These are phyloP conservation scores for Ananas comosus DNA, from an alignment of 176 grass and related monocot genomes.

Conservation along the genomic window DNA sequence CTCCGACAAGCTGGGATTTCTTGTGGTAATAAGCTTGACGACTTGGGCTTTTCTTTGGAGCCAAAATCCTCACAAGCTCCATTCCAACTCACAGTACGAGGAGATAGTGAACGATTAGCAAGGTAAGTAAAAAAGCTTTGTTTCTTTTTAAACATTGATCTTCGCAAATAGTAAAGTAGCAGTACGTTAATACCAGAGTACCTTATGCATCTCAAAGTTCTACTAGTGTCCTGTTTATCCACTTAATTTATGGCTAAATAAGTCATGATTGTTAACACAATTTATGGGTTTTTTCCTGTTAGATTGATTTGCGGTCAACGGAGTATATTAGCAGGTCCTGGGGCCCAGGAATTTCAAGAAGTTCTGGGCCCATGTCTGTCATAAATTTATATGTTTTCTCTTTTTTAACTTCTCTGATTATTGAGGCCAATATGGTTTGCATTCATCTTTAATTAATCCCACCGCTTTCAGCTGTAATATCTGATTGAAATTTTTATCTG, in stretches of 20 bases:
- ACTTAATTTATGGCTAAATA: too few species aligned
- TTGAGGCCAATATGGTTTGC: background rate
- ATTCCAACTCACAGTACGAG: conserved; percentile 1
- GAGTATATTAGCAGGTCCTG: too few species aligned
- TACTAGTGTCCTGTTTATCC: too few species aligned
- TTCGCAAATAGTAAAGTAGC: background rate
- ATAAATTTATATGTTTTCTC: background rate
- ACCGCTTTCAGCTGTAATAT: background rate
- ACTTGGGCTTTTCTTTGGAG: conserved; percentile 61
- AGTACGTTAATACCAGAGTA: background rate
- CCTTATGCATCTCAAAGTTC: background rate
- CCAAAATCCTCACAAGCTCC: conserved; percentile 31
- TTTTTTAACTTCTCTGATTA: background rate
- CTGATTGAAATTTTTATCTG: background rate
- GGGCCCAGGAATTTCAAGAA: too few species aligned
- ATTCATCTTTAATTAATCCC: background rate
- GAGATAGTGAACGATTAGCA: conserved; percentile 31
- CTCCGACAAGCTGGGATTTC: conserved; percentile 74
- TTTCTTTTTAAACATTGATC: background rate
- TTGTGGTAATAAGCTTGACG: conserved; percentile 39
- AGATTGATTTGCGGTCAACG: too few species aligned
- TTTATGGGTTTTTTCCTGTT: too few species aligned
- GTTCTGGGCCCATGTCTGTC: too few species aligned
- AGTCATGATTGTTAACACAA: too few species aligned
- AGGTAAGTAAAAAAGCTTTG: conserved; percentile 31